phyloP scores from a whole-genome alignment of 2,329 filamentous ascomycete species.

The Sarocladium brachiariae region DNA sequence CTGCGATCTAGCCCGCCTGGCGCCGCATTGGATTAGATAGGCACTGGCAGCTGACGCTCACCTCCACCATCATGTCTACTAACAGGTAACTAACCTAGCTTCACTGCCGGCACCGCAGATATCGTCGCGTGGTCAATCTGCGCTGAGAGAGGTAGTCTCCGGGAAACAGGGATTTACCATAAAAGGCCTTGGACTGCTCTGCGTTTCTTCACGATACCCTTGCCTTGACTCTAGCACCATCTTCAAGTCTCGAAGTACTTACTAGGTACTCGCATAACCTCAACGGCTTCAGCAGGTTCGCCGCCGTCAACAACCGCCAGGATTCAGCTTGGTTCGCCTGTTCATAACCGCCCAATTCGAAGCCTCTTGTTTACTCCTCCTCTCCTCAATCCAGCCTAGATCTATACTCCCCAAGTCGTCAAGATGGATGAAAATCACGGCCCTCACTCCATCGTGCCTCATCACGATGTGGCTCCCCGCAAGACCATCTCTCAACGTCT shows the following conservation, averaged over 20 bases:
- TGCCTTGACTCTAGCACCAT: not conserved
- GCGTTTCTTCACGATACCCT: not conserved
- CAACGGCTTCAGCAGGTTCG: conserved; percentile 21
- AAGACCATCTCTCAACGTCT: conserved; percentile 23
- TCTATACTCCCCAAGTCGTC: not conserved
- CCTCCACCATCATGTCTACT: too few species aligned
- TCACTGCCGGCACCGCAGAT: too few species aligned
- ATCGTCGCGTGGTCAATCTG: too few species aligned
- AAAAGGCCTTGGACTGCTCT: not conserved
- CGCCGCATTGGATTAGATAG: too few species aligned
- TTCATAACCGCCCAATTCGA: conserved; percentile 13
- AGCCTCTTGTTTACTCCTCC: not conserved
- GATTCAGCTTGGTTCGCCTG: conserved; percentile 17
- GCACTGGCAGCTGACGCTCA: not conserved
- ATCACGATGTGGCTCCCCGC: conserved; percentile 19
- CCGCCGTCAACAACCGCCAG: conserved; percentile 15
- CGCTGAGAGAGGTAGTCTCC: too few species aligned
- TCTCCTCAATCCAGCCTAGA: not conserved
- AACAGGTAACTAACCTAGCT: too few species aligned
- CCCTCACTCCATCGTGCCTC: conserved; percentile 42
- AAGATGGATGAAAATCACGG: conserved; percentile 51
- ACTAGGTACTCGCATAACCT: not conserved
- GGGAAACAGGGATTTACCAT: not conserved
- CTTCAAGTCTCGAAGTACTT: not conserved
- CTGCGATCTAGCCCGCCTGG: not conserved